Percentiles rank a stretch among this genome's conserved stretches.
Conservation (phyloP, 1,284 basidiomycete species). For the Marasmius fiardii region DNA sequence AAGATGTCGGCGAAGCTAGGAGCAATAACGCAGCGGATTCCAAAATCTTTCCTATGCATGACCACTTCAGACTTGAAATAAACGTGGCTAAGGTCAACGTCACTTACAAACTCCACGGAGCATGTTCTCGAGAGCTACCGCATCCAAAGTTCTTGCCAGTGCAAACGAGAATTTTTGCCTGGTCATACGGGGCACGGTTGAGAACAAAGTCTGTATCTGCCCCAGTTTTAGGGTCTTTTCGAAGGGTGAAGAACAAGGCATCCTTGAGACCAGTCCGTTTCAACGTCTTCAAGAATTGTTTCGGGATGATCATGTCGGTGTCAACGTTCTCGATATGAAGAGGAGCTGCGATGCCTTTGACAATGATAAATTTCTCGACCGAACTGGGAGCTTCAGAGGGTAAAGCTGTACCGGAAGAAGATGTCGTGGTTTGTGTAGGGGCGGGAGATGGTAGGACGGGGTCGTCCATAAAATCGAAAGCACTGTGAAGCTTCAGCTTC, state of each 20-base stretch:
- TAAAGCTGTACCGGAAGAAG: conserved; percentile 30
- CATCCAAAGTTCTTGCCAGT: conserved; percentile 95
- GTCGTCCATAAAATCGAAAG: conserved; percentile 76
- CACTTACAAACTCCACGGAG: conserved; percentile 90
- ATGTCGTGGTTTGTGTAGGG: conserved; percentile 35
- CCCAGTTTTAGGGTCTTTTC: conserved; percentile 79
- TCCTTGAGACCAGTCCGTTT: conserved; percentile 92
- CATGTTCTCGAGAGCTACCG: conserved; percentile 92
- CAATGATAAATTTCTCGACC: conserved; percentile 74
- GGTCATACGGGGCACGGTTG: conserved; percentile 81
- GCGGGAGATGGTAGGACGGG: conserved; percentile 66
- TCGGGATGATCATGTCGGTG: conserved; percentile 97
- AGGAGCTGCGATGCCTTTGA: conserved; percentile 88
- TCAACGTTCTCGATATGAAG: conserved; percentile 91
- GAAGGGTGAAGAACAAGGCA: conserved; percentile 83
- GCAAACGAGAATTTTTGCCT: conserved; percentile 84
- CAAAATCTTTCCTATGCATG: conserved; percentile 79
- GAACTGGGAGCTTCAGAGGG: conserved; percentile 58
- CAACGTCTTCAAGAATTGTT: conserved; percentile 93
- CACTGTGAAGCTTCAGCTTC: conserved; percentile 67
- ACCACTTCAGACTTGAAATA: conserved; percentile 6
- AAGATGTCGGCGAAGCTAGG: conserved; percentile 96
- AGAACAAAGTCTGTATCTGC: conserved; percentile 86
- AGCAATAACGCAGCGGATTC: conserved; percentile 89
- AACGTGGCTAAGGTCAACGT: conserved; percentile 1